Percentiles rank a stretch among this genome's conserved stretches.
These are phyloP conservation scores for Psidium guajava DNA, from an alignment of 345 rosid genomes.

Conservation along the genomic window DNA sequence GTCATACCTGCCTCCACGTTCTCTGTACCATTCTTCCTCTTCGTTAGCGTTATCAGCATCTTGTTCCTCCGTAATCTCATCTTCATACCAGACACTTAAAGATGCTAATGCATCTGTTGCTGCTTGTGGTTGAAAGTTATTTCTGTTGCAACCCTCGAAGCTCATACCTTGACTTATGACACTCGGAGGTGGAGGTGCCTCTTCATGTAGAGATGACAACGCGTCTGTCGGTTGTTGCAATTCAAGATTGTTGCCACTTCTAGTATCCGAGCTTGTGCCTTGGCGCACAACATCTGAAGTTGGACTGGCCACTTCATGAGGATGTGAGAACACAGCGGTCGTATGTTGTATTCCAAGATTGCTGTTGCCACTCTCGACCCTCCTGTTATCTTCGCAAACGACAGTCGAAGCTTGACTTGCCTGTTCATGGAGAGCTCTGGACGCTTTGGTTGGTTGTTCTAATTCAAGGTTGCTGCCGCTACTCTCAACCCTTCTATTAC, in stretches of 20 bases:
- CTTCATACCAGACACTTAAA: conserved; percentile 27
- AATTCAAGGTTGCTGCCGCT: background rate
- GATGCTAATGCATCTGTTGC: conserved; percentile 1
- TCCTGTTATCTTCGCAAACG: background rate
- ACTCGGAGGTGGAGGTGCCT: background rate
- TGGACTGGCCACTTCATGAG: conserved; percentile 4
- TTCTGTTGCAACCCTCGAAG: background rate
- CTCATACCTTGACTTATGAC: conserved; percentile 5
- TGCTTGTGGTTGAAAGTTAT: background rate
- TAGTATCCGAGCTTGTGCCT: conserved; percentile 3
- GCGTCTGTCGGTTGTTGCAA: background rate
- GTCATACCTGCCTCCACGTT: conserved; percentile 21
- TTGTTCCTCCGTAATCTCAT: conserved; percentile 24
- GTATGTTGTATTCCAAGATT: background rate
- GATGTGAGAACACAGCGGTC: background rate
- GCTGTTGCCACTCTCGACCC: background rate
- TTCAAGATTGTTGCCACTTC: background rate
- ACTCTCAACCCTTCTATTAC: background rate
- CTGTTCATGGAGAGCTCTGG: background rate
- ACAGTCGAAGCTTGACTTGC: background rate
- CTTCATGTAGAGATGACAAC: background rate
- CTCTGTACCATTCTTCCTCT: conserved; percentile 2
- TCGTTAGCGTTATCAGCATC: conserved; percentile 2
- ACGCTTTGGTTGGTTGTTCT: background rate
- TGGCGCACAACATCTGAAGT: conserved; percentile 5